Evolutionary conservation across 2,329 filamentous ascomycete species (phyloP), one percentile per base, ranked within the genome.

Genomic region (Rhexocercosporidium sp.): DNA sequence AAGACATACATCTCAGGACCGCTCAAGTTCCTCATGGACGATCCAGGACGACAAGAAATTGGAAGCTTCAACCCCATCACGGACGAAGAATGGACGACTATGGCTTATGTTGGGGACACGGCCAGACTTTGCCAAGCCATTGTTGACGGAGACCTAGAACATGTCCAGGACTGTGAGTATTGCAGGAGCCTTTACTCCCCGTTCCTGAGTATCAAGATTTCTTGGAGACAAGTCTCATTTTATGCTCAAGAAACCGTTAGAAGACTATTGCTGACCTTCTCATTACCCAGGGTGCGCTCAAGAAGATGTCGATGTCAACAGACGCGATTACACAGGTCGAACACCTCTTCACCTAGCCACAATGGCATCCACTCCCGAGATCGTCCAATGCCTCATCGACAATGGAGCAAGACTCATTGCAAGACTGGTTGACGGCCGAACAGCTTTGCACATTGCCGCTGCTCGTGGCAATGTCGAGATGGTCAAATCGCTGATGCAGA

Each of bases 31-130:
- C 82, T 96, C 72, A 90, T 90, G 69, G 92, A 97, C 73, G 87
- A 97, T 72, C 92, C 93, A 1, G 93, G 93, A 20, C 85, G 93
- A 64, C 93, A 96, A 79, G 80, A 84, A 44, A 89, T 90, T 71
- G 88, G 88, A 29, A 88, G 84, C 11, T 96, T 96, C 80, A 91
- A 96, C 73, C 93, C 93, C 0, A 83, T 95, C 44, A 94, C 91
- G 0, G 89, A 93, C 49, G 85, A 92, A 60, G 92, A 96, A 75
- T 96, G 93, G 92, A 96, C 93, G 0, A 92, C 94, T 71, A 96
- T 96, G 92, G 92, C 93, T 0, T 97, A 96, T 71, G 85, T 96
- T 41, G 92, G 92, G 12, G 92, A 94, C 71, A 94, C 92, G 0
- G 88, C 88, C 44, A 83, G 86, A 18, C 83, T 97, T 1, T 96